These are phyloP conservation scores for Aspergillus novoparasiticus DNA, from an alignment of 2,329 filamentous ascomycete genomes.

Conservation along the genomic window DNA sequence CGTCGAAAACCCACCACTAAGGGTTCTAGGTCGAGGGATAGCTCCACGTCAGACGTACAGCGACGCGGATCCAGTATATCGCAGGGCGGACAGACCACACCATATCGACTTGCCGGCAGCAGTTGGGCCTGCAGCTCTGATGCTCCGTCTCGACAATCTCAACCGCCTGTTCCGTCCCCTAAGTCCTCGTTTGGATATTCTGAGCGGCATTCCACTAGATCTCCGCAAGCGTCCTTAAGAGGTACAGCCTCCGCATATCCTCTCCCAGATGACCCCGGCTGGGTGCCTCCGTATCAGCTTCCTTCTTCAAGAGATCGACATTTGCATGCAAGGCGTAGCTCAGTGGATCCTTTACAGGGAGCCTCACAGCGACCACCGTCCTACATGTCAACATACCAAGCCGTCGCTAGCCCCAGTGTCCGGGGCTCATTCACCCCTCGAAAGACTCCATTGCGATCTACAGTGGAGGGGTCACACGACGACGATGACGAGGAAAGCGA, in stretches of 20 bases:
- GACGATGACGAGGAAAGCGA: conserved; percentile 22
- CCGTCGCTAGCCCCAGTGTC: conserved; percentile 19
- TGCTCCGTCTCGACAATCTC: conserved; percentile 16
- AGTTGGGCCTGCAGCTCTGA: conserved; percentile 51
- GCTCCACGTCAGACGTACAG: conserved; percentile 19
- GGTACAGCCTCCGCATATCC: conserved; percentile 40
- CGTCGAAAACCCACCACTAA: conserved; percentile 1
- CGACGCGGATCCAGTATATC: conserved; percentile 18
- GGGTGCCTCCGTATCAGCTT: conserved; percentile 42
- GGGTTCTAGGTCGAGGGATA: neutral
- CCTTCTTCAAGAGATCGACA: conserved; percentile 34
- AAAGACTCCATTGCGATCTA: conserved; percentile 21
- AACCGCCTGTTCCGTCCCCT: conserved; percentile 23
- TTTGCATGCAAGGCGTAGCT: conserved; percentile 33
- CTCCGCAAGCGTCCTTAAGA: conserved; percentile 44
- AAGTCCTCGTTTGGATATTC: conserved; percentile 36
- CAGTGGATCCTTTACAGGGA: conserved; percentile 35
- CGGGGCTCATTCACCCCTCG: conserved; percentile 17
- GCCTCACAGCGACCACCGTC: conserved; percentile 24
- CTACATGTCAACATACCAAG: conserved; percentile 27
- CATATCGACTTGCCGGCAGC: conserved; percentile 35
- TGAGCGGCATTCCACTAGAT: conserved; percentile 36
- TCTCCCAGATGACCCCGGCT: conserved; percentile 53
- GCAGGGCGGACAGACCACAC: conserved; percentile 24
- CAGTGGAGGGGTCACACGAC: conserved; percentile 21